A percentile compares a stretch with the other conserved stretches of the same genome.
These are phyloP conservation scores for Didymella exigua DNA, from an alignment of 2,329 filamentous ascomycete genomes.

Conservation along the genomic window DNA sequence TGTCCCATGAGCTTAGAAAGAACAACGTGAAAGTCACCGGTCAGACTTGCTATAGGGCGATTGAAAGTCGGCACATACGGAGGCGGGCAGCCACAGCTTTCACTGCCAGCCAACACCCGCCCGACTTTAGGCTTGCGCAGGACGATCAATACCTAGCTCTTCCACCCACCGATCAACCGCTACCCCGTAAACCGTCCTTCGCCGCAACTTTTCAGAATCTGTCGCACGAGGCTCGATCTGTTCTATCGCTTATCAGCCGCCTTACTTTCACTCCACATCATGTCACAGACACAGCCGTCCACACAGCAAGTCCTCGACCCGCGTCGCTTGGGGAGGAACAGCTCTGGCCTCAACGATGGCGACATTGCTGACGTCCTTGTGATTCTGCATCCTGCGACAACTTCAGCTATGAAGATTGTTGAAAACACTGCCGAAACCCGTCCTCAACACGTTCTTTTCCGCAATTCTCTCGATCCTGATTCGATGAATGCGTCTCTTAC, in stretches of 20 bases:
- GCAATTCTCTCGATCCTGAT: conserved; percentile 48
- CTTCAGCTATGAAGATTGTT: conserved; percentile 74
- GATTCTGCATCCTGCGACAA: conserved; percentile 79
- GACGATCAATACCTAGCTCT: conserved; percentile 1
- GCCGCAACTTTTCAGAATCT: background rate
- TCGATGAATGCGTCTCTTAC: conserved; percentile 46
- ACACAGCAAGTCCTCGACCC: conserved; percentile 85
- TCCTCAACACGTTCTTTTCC: conserved; percentile 65
- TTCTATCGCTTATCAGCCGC: background rate
- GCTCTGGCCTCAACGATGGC: conserved; percentile 79
- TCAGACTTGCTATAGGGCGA: background rate
- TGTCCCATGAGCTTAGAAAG: conserved; percentile 31
- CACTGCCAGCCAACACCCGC: background rate
- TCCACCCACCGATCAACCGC: conserved; percentile 7
- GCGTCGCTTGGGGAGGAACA: conserved; percentile 76
- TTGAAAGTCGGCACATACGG: background rate
- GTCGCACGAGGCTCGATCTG: background rate
- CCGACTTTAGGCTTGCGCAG: conserved; percentile 5
- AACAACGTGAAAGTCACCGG: conserved; percentile 12
- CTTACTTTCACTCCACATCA: background rate
- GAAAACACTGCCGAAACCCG: conserved; percentile 56
- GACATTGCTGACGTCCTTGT: conserved; percentile 90
- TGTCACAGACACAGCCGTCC: conserved; percentile 60
- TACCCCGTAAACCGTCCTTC: background rate
- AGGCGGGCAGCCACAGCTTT: background rate